Conservation (phyloP, 1,284 basidiomycete species). For the Irpex rosettiformis region DNA sequence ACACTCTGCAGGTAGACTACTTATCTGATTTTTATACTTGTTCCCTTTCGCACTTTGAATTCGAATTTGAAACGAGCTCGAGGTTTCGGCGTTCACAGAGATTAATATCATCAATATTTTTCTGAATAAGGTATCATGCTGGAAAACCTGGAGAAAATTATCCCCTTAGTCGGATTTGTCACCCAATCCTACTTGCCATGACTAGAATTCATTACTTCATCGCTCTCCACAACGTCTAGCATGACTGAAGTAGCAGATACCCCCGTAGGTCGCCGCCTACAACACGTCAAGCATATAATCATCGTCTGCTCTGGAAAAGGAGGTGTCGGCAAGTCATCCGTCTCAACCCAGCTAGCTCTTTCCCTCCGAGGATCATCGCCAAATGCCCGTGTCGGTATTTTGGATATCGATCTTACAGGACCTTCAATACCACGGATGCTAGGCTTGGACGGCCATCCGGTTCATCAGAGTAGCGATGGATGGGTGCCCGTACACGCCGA, state of each 20-base stretch:
- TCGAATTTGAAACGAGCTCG: too few species aligned
- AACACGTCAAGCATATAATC: slow-evolving; percentile 81
- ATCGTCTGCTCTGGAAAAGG: slow-evolving; percentile 96
- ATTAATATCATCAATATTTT: neutral
- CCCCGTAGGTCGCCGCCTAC: slow-evolving; percentile 60
- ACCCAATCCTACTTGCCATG: slow-evolving; percentile 4
- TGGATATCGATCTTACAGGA: slow-evolving; percentile 96
- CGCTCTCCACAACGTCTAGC: neutral
- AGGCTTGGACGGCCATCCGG: slow-evolving; percentile 81
- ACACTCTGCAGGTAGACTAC: neutral
- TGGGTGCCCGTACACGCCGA: slow-evolving; percentile 99
- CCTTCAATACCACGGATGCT: slow-evolving; percentile 98
- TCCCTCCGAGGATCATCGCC: slow-evolving; percentile 72
- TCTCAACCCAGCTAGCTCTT: slow-evolving; percentile 90
- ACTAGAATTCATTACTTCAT: neutral
- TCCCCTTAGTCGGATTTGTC: slow-evolving; percentile 5
- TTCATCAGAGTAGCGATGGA: slow-evolving; percentile 92
- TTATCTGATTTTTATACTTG: neutral
- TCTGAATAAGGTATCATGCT: neutral
- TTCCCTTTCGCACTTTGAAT: too few species aligned
- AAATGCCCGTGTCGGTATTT: slow-evolving; percentile 77
- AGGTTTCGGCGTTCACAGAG: neutral
- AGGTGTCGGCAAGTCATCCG: slow-evolving; percentile 97
- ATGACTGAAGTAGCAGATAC: slow-evolving; percentile 41
- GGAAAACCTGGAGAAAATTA: neutral